These are phyloP conservation scores for Cryptosporidium viatorum DNA, from an alignment of 169 alveolate genomes.

Conservation along the genomic window DNA sequence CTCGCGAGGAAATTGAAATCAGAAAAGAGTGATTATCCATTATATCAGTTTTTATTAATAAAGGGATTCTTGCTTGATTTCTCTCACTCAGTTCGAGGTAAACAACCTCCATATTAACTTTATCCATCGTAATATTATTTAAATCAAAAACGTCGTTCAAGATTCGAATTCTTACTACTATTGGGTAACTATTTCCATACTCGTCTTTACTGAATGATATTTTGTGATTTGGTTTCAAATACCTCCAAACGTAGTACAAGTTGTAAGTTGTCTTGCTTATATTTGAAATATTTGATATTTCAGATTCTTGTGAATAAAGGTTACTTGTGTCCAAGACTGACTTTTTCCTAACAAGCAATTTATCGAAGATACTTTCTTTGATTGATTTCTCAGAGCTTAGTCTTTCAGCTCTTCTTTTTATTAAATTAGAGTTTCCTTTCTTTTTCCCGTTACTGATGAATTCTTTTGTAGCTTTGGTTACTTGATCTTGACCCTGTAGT, in stretches of 20 bases:
- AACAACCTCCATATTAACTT: conserved; percentile 37
- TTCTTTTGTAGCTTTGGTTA: not conserved
- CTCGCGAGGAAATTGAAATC: conserved; percentile 51
- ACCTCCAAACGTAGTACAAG: conserved; percentile 57
- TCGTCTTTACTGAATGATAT: conserved; percentile 43
- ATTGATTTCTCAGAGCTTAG: not conserved
- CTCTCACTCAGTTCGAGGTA: conserved; percentile 14
- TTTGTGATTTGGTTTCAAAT: conserved; percentile 39
- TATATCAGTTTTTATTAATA: conserved; percentile 41
- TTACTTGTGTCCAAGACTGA: conserved; percentile 8
- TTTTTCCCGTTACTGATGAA: not conserved
- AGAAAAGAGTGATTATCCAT: conserved; percentile 50
- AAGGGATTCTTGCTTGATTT: conserved; percentile 11
- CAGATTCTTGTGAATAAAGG: conserved; percentile 41
- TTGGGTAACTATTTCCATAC: conserved; percentile 58
- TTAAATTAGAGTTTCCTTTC: not conserved
- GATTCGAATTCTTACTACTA: conserved; percentile 52
- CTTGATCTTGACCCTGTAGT: not conserved
- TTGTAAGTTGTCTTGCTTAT: conserved; percentile 21
- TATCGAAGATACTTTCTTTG: conserved; percentile 36
- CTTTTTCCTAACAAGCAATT: conserved; percentile 10
- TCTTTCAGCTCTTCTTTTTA: not conserved
- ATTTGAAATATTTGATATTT: conserved; percentile 21
- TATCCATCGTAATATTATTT: conserved; percentile 35
- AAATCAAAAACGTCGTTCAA: conserved; percentile 46